phyloP scores from a whole-genome alignment of 805 yeast species.

The Lipomyces orientalis region DNA sequence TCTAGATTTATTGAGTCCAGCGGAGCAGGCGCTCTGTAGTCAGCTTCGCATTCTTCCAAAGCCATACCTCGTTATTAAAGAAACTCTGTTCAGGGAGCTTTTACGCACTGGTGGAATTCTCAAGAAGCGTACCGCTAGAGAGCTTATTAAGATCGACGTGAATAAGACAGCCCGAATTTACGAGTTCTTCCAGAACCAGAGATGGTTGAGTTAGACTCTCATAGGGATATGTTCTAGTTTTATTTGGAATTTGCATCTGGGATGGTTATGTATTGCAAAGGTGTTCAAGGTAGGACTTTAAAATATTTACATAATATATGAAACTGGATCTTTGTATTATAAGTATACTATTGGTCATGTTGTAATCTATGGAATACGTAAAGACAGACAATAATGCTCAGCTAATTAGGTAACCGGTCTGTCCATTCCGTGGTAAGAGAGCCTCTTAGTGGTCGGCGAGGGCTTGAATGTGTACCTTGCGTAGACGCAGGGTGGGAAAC shows the following conservation, averaged over 20 bases:
- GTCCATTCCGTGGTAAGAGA: no score
- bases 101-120: constrained; percentile 81
- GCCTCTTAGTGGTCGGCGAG: no score
- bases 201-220: constrained; percentile 62
- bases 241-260: not conserved
- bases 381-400: no score
- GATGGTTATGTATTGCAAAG: not conserved
- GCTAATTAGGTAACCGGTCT: no score
- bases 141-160: constrained; percentile 80
- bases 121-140: constrained; percentile 85
- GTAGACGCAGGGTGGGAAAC: no score
- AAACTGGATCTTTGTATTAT: not conserved
- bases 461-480: no score
- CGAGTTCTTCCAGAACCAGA: constrained; percentile 91
- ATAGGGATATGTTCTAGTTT: not conserved
- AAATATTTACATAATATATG: not conserved
- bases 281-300: not conserved
- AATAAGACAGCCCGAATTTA: constrained; percentile 84
- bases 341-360: not conserved
- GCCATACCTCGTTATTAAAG: constrained; percentile 92
- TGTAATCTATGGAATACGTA: not conserved
- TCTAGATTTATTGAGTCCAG: constrained; percentile 79
- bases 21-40: constrained; percentile 85
- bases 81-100: constrained; percentile 84
- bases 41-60: constrained; percentile 86